These are phyloP conservation scores for Lactarius indigo DNA, from an alignment of 768 basidiomycete species.

Conservation along the genomic window DNA sequence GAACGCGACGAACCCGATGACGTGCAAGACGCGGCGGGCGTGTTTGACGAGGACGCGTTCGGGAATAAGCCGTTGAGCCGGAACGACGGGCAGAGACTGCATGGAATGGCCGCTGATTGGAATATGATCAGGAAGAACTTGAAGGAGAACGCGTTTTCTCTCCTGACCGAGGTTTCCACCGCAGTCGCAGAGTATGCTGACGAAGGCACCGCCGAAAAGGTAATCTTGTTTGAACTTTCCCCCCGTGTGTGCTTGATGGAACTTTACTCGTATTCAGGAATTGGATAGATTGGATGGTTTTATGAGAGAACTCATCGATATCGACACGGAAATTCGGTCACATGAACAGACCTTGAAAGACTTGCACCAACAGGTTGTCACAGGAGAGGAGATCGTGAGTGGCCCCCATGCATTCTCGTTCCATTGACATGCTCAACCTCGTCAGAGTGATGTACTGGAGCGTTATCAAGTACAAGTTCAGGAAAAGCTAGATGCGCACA, in stretches of 20 bases:
- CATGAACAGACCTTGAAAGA: conserved; percentile 53
- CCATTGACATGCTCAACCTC: conserved; percentile 1
- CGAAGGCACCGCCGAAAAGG: conserved; percentile 49
- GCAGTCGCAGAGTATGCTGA: conserved; percentile 63
- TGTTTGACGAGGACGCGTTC: conserved; percentile 60
- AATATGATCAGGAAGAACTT: conserved; percentile 47
- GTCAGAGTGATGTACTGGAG: conserved; percentile 50
- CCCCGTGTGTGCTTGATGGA: neutral
- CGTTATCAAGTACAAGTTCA: conserved; percentile 49
- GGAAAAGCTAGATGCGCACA: conserved; percentile 44
- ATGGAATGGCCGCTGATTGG: conserved; percentile 65
- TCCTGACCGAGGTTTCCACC: conserved; percentile 51
- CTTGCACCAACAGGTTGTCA: conserved; percentile 53
- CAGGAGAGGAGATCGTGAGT: conserved; percentile 47
- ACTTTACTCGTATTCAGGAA: conserved; percentile 37
- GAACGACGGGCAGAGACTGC: conserved; percentile 49
- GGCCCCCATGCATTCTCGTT: conserved; percentile 34
- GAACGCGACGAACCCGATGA: conserved; percentile 34
- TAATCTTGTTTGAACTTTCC: conserved; percentile 30
- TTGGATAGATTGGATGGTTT: conserved; percentile 58
- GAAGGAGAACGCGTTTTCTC: conserved; percentile 40
- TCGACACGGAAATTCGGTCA: conserved; percentile 54
- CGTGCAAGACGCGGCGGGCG: conserved; percentile 31
- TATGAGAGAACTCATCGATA: conserved; percentile 68
- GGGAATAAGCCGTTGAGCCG: conserved; percentile 61